phyloP scores from a whole-genome alignment of 176 grass and related monocot species.

The Oryza rufipogon region DNA sequence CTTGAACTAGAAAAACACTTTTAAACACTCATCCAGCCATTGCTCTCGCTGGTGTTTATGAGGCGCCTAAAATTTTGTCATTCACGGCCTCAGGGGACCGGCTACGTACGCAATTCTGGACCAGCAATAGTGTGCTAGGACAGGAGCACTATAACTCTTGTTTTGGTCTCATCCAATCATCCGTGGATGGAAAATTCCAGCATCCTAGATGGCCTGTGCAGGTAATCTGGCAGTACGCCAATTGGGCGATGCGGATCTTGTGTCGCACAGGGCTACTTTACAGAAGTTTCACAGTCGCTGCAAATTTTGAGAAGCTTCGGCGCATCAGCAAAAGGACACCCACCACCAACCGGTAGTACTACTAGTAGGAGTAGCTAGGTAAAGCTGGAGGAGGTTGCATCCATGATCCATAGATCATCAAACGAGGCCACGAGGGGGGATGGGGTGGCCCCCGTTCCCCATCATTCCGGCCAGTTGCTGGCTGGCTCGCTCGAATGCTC shows the following conservation, averaged over 20 bases:
- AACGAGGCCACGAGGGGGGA: background rate
- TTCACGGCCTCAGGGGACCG: background rate
- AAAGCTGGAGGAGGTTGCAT: background rate
- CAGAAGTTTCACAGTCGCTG: background rate
- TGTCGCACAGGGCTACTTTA: background rate
- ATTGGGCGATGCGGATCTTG: background rate
- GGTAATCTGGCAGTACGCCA: background rate
- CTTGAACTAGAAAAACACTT: background rate
- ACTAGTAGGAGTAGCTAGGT: background rate
- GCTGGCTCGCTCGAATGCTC: too few species aligned
- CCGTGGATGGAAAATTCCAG: background rate
- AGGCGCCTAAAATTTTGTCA: constrained; percentile 5
- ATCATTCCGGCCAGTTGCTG: background rate
- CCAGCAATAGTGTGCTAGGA: background rate
- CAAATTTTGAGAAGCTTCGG: background rate
- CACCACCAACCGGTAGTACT: background rate
- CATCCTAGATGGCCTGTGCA: background rate
- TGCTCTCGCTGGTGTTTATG: background rate
- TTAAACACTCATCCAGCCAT: background rate
- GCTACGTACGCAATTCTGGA: background rate
- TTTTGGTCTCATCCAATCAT: background rate
- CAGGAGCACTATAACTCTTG: background rate
- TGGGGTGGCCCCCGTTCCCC: background rate
- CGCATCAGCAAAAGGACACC: background rate
- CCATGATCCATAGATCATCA: background rate